Conservation (phyloP, 2,329 filamentous ascomycete species). For the Fusarium solani-melongenae region DNA sequence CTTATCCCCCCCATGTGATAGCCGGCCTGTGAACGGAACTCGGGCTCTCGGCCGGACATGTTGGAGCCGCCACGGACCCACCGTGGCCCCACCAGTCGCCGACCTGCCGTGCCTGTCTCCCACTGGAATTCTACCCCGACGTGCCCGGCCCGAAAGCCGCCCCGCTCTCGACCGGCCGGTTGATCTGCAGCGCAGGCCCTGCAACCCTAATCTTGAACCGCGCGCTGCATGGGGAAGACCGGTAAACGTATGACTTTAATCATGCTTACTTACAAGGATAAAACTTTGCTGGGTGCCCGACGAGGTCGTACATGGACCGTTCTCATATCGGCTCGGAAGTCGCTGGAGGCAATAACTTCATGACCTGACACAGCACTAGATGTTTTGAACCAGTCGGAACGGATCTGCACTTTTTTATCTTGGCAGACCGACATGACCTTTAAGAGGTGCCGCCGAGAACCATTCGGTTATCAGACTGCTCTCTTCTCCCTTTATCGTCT, state of each 20-base stretch:
- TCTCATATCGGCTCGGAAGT: not conserved
- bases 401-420: not conserved
- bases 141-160: constrained; percentile 34
- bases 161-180: constrained; percentile 18
- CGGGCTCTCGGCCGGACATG: constrained; percentile 24
- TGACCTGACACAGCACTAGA: not conserved
- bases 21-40: not conserved
- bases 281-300: not conserved
- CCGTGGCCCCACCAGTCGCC: constrained; percentile 9
- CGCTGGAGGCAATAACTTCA: not conserved
- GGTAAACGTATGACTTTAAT: constrained; percentile 1
- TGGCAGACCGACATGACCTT: not conserved
- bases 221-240: not conserved
- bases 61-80: constrained; percentile 12
- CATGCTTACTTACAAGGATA: constrained; percentile 5
- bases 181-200: not conserved
- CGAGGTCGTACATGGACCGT: not conserved
- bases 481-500: not conserved
- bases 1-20: not conserved
- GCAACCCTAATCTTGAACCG: constrained; percentile 1
- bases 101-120: constrained; percentile 5
- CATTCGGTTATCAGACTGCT: not conserved
- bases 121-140: constrained; percentile 10
- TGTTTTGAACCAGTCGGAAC: not conserved
- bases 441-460: not conserved